A percentile compares a stretch with the other conserved stretches of the same genome.
Evolutionary conservation across 306 rosid species (phyloP).

Genomic region (Quercus berberidifolia): DNA sequence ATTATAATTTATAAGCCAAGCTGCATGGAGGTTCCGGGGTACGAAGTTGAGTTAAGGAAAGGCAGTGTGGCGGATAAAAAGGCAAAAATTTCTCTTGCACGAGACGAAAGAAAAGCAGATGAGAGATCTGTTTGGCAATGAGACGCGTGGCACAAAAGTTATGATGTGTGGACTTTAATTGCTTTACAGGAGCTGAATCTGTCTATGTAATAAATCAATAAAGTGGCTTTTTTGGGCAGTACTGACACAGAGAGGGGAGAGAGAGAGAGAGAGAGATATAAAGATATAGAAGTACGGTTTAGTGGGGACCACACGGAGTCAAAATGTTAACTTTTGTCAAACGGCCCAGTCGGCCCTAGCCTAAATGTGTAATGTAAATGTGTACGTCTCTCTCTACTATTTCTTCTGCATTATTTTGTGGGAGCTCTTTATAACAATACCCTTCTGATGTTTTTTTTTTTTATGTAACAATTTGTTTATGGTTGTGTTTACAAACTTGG

Average conservation of each 20-base stretch:
- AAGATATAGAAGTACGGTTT: slow-evolving; percentile 12
- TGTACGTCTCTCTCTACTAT: no score
- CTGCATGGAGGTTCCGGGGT: no score
- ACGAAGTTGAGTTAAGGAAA: neutral
- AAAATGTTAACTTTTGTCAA: neutral
- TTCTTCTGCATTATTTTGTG: no score
- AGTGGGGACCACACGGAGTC: slow-evolving; percentile 40
- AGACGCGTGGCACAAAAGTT: slow-evolving; percentile 56
- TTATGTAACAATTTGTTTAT: no score
- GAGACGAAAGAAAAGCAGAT: neutral
- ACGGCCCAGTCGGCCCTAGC: no score
- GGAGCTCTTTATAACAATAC: no score
- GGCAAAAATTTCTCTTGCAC: neutral
- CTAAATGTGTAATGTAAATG: no score
- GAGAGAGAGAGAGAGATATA: no score
- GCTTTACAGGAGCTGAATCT: neutral
- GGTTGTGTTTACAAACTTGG: no score
- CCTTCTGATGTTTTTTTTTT: no score
- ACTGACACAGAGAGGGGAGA: no score
- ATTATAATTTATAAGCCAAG: no score
- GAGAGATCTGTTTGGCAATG: neutral
- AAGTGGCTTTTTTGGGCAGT: slow-evolving; percentile 46
- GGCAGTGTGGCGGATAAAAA: neutral
- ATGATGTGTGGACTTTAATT: slow-evolving; percentile 20
- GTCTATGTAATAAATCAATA: slow-evolving; percentile 42